Conservation (phyloP, 176 grass and related monocot species). For the Oryza brachyantha region DNA sequence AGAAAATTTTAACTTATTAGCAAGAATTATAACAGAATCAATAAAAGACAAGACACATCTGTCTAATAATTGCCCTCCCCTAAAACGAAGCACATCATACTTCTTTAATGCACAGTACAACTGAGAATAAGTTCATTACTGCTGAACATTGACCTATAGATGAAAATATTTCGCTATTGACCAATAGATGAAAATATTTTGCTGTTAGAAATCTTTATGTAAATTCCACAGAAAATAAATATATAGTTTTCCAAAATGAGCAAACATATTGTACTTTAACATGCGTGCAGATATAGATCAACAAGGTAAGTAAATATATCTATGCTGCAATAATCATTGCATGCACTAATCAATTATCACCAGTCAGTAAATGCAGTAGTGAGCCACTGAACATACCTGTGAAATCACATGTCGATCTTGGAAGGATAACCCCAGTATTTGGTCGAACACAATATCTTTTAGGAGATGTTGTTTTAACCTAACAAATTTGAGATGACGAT, state of each 20-base stretch:
- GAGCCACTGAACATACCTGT: constrained; percentile 51
- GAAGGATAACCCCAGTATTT: constrained; percentile 89
- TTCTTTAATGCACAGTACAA: background rate
- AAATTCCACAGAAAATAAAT: constrained; percentile 2
- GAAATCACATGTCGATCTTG: constrained; percentile 70
- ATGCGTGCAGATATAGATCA: constrained; percentile 1
- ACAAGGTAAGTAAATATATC: background rate
- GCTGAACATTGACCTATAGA: constrained; percentile 10
- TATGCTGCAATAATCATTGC: constrained; percentile 14
- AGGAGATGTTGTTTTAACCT: constrained; percentile 99
- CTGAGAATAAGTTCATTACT: background rate
- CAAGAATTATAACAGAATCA: constrained; percentile 24
- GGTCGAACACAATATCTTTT: constrained; percentile 93
- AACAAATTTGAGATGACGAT: constrained; percentile 20
- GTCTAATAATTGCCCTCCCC: constrained; percentile 10
- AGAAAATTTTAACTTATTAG: background rate
- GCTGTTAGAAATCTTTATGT: background rate
- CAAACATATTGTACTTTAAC: background rate
- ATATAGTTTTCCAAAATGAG: background rate
- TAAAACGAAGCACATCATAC: background rate
- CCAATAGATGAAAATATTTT: background rate
- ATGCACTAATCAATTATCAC: constrained; percentile 7
- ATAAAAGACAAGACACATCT: constrained; percentile 4
- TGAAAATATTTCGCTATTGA: background rate
- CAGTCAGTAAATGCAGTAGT: background rate